Evolutionary conservation across 2,329 filamentous ascomycete species (phyloP).

Genomic region (Hypoxylon sp.): DNA sequence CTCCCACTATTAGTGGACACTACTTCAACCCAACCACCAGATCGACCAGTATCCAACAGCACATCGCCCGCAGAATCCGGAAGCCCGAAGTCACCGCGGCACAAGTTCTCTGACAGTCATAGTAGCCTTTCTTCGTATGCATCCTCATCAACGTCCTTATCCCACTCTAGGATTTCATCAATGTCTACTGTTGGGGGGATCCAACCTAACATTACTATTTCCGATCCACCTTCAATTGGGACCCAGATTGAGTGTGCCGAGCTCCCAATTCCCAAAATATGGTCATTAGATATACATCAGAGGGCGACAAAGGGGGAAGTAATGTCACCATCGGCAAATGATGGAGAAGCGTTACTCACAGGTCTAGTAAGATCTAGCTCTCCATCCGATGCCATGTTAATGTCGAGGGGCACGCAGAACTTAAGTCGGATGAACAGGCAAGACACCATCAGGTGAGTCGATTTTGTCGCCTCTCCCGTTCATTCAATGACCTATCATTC

Average conservation of each 20-base stretch:
- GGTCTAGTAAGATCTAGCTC: conserved; percentile 42
- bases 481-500: conserved; percentile 18
- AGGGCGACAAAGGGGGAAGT: conserved; percentile 36
- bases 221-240: conserved; percentile 57
- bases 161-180: conserved; percentile 68
- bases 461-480: conserved; percentile 13
- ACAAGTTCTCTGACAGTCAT: conserved; percentile 65
- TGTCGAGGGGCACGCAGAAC: conserved; percentile 42
- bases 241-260: conserved; percentile 40
- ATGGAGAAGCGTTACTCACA: conserved; percentile 29
- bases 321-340: conserved; percentile 32
- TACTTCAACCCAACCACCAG: conserved; percentile 50
- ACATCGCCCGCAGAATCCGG: conserved; percentile 45
- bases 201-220: conserved; percentile 53
- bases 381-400: conserved; percentile 53
- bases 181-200: conserved; percentile 64
- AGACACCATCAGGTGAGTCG: conserved; percentile 45
- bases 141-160: conserved; percentile 60
- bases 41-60: conserved; percentile 45
- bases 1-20: conserved; percentile 59
- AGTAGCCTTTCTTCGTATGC: conserved; percentile 66
- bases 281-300: conserved; percentile 21
- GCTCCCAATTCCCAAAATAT: conserved; percentile 14
- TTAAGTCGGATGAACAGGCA: conserved; percentile 42
- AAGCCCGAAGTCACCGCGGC: conserved; percentile 55